These are phyloP conservation scores for Candida caryicola DNA, from an alignment of 805 yeast genomes.

Conservation along the genomic window DNA sequence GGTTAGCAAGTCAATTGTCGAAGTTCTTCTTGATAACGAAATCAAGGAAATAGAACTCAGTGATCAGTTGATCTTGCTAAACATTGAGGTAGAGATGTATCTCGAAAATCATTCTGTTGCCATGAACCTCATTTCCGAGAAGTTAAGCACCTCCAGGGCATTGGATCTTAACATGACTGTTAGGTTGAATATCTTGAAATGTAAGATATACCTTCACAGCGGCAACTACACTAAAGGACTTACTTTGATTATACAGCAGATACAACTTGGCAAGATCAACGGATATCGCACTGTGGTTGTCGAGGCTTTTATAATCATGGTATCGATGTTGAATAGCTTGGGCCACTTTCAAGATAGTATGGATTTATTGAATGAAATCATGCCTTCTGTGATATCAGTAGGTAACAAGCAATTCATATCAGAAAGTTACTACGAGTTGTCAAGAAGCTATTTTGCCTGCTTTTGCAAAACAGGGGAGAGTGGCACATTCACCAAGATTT, in stretches of 20 bases:
- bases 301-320: constrained; percentile 47
- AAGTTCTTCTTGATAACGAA: constrained; percentile 26
- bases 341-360: constrained; percentile 45
- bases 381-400: constrained; percentile 43
- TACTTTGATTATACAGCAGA: constrained; percentile 47
- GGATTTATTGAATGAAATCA: constrained; percentile 34
- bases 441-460: constrained; percentile 19
- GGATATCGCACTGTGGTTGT: constrained; percentile 45
- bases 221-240: constrained; percentile 50
- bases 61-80: constrained; percentile 25
- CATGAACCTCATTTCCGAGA: constrained; percentile 19
- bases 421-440: constrained; percentile 28
- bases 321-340: constrained; percentile 42
- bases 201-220: constrained; percentile 40
- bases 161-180: constrained; percentile 44
- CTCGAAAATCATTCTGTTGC: constrained; percentile 32
- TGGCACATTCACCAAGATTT: constrained; percentile 24
- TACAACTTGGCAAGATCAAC: constrained; percentile 45
- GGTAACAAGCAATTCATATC: constrained; percentile 40
- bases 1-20: constrained; percentile 34
- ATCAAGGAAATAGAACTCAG: constrained; percentile 29
- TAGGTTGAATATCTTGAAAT: constrained; percentile 46
- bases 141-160: constrained; percentile 1
- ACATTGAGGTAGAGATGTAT: constrained; percentile 28
- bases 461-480: constrained; percentile 7